Percentiles rank a stretch among this genome's conserved stretches.
Evolutionary conservation across 176 grass and related monocot species (phyloP).

Genomic region (Musa itinerans): DNA sequence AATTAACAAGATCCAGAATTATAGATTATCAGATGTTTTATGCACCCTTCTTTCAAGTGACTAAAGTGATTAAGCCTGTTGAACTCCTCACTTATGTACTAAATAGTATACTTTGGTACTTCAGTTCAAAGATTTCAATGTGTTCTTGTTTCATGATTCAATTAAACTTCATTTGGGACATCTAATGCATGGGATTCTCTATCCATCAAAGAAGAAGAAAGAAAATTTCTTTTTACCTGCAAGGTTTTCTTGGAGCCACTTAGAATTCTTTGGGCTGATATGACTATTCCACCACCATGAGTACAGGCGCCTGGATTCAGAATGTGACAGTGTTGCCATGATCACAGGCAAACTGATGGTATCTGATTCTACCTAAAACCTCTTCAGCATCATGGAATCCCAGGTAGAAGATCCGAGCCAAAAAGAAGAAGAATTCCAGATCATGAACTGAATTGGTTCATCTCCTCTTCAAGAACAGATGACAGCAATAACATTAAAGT

Average conservation of each 20-base stretch:
- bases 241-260: constrained; percentile 97
- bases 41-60: no score
- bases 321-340: constrained; percentile 56
- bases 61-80: no score
- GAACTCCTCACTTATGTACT: no score
- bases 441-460: not conserved
- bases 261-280: constrained; percentile 81
- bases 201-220: not conserved
- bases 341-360: not conserved
- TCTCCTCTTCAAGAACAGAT: no score
- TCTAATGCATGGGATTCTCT: not conserved
- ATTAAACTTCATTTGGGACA: constrained; percentile 21
- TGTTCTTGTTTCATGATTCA: not conserved
- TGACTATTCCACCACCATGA: constrained; percentile 99
- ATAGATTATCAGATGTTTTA: no score
- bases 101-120: no score
- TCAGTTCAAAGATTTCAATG: no score
- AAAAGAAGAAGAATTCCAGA: not conserved
- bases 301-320: constrained; percentile 59
- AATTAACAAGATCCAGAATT: no score
- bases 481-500: not conserved
- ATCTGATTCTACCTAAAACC: not conserved
- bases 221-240: constrained; percentile 32
- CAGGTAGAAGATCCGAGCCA: not conserved
- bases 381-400: not conserved